Evolutionary conservation across 116 monocot genomes (phyloP).

Genomic region (Papilionanthe hybrid): DNA sequence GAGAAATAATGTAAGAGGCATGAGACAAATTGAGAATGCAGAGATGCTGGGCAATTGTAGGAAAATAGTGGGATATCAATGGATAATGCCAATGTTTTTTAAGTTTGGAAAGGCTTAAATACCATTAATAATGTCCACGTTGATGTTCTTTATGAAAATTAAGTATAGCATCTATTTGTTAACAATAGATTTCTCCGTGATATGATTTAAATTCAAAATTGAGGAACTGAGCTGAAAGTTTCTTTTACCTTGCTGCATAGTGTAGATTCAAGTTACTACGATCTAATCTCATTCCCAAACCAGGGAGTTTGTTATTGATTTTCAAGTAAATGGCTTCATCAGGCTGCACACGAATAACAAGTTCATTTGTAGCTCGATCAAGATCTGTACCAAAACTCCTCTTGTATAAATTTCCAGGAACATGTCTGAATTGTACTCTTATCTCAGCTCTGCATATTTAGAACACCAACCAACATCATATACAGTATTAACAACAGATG

Average conservation of each 20-base stretch:
- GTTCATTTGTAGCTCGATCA: conserved; percentile 88
- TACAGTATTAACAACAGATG: neutral
- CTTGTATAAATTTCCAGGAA: conserved; percentile 91
- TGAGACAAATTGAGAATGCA: neutral
- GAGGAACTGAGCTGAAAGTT: neutral
- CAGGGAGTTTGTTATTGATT: conserved; percentile 90
- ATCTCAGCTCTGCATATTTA: conserved; percentile 71
- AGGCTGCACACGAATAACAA: conserved; percentile 90
- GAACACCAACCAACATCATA: conserved; percentile 7
- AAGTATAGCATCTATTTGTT: neutral
- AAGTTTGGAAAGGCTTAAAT: neutral
- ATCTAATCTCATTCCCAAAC: conserved; percentile 84
- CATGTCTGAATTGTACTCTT: conserved; percentile 95
- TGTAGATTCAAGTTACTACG: conserved; percentile 90
- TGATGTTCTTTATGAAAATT: neutral
- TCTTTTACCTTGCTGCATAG: conserved; percentile 75
- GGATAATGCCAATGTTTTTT: neutral
- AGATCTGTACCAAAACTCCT: conserved; percentile 76
- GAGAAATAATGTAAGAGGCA: neutral
- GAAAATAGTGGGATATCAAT: neutral
- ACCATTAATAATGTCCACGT: neutral
- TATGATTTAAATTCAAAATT: neutral
- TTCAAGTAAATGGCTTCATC: conserved; percentile 96
- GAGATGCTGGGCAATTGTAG: neutral
- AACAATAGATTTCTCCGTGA: neutral